Conservation (phyloP, 768 basidiomycete species). For the Butyriboletus loyo region DNA sequence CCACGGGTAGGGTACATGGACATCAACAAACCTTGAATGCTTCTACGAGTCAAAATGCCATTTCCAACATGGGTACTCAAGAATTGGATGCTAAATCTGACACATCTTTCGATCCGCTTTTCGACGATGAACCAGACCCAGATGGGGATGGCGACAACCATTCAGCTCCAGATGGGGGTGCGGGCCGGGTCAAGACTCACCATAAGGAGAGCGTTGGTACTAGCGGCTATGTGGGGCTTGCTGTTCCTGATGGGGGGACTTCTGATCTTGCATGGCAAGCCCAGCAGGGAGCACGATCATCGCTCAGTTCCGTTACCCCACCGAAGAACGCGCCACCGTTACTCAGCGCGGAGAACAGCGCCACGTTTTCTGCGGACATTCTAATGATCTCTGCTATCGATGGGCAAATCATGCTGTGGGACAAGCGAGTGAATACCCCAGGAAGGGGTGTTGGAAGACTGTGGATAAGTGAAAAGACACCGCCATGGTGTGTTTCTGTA, state of each 20-base stretch:
- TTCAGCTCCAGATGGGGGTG: conserved; percentile 15
- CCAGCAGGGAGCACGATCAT: conserved; percentile 25
- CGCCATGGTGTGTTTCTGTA: conserved; percentile 96
- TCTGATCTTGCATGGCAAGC: conserved; percentile 20
- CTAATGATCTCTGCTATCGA: conserved; percentile 89
- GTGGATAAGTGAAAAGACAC: conserved; percentile 88
- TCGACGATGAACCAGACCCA: conserved; percentile 78
- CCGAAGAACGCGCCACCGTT: conserved; percentile 78
- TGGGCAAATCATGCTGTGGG: conserved; percentile 91
- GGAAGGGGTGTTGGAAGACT: conserved; percentile 78
- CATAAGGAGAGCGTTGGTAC: conserved; percentile 14
- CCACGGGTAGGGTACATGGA: conserved; percentile 19
- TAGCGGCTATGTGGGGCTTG: conserved; percentile 21
- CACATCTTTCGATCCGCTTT: conserved; percentile 82
- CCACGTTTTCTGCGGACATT: conserved; percentile 73
- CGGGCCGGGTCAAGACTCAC: conserved; percentile 13
- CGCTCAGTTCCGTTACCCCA: conserved; percentile 42
- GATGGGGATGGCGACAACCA: conserved; percentile 42
- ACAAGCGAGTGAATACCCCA: conserved; percentile 64
- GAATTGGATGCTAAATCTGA: conserved; percentile 71
- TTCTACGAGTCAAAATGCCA: conserved; percentile 24
- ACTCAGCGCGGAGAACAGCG: conserved; percentile 57
- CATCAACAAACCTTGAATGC: conserved; percentile 12
- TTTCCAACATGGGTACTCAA: conserved; percentile 24
- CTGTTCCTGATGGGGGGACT: conserved; percentile 28